Conservation (phyloP, 139 green algal species). For the Chlamydomonas asymmetrica region DNA sequence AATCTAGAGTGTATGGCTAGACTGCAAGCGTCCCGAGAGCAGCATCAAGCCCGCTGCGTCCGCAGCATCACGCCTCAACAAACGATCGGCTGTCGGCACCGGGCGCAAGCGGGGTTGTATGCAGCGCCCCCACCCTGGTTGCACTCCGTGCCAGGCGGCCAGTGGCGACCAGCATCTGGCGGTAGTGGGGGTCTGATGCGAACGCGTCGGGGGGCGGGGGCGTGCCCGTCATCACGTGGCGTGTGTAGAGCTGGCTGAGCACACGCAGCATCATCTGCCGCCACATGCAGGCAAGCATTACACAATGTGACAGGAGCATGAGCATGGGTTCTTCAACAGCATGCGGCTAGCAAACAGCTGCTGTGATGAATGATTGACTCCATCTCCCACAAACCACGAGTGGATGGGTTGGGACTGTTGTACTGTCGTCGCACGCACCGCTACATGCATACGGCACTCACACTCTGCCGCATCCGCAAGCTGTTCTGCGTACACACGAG, state of each 20-base stretch:
- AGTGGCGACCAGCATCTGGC: slow-evolving; percentile 9
- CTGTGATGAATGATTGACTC: background rate
- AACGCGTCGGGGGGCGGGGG: slow-evolving; percentile 26
- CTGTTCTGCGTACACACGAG: background rate
- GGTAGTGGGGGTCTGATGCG: background rate
- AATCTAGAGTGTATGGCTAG: no score
- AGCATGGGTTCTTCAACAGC: no score
- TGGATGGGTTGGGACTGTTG: no score
- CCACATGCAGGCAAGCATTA: no score
- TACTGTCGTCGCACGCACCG: no score
- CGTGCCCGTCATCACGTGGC: background rate
- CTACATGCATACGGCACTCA: background rate
- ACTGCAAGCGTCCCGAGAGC: no score
- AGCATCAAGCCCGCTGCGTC: no score
- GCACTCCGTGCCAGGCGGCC: background rate
- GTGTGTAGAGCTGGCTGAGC: background rate
- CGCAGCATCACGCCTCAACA: no score
- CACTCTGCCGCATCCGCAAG: background rate
- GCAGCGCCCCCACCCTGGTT: background rate
- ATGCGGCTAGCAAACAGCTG: background rate
- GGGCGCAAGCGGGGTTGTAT: no score
- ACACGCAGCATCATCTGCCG: background rate
- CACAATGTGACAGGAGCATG: background rate
- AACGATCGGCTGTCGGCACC: no score
- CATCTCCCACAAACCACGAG: background rate